Evolutionary conservation across 495 filamentous ascomycete species (phyloP), one percentile per base, ranked within the genome.

Genomic region (Antarctomyces pellizariae): DNA sequence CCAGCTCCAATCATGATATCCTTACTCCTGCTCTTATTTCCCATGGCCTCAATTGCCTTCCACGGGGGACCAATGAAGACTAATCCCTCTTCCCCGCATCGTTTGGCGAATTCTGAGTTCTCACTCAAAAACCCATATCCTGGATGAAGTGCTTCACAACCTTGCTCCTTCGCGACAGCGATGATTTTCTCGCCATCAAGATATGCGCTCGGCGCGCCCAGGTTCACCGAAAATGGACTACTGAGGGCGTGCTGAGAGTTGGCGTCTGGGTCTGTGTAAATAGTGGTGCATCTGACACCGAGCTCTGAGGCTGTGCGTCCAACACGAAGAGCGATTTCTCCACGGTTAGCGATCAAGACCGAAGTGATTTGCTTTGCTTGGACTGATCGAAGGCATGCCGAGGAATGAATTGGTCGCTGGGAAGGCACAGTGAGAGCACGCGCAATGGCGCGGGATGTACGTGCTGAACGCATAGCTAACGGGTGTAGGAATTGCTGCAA

Each of bases 121-220:
- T 99, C 86, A 38, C 77, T 89, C 34, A 92, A 58, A 57, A 95
- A 99, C 9, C 86, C 86, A 56, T 99, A 99, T 3, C 86, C 86
- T 0, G 86, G 86, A 49, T 99, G 86, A 36, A 99, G 71, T 8
- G 74, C 79, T 41, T 78, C 62, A 40, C 84, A 92, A 16, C 79
- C 77, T 37, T 79, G 61, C 31, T 68, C 53, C 46, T 80, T 80
- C 6, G 89, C 86, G 25, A 83, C 67, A 24, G 63, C 59, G 28
- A 97, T 86, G 35, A 97, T 95, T 22, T 70, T 68, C 32, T 90
- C 78, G 10, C 78, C 82, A 48, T 97, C 83, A 16, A 97, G 67
- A 46, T 97, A 97, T 13, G 73, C 75, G 16, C 69, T 65, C 2
- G 79, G 59, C 1, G 71, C 64, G 0, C 82, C 83, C 3, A 97